Percentiles rank a stretch among this genome's conserved stretches.
Evolutionary conservation across 202 grass and related monocot genomes (phyloP).

Genomic region (Eragrostis tef): DNA sequence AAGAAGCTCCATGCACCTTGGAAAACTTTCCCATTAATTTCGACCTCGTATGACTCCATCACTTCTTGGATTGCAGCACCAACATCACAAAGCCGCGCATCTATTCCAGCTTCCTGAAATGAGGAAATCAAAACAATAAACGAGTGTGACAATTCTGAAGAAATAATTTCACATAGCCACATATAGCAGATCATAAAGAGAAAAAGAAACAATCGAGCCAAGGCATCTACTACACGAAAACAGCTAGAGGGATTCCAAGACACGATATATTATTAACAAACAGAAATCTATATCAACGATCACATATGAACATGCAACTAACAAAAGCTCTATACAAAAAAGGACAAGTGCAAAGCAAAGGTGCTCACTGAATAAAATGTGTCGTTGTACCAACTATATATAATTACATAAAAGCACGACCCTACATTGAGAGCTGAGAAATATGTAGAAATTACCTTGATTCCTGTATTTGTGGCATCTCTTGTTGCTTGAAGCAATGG

Average conservation of each 20-base stretch:
- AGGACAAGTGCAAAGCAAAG: constrained; percentile 1
- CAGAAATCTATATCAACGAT: constrained; percentile 9
- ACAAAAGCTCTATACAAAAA: constrained; percentile 4
- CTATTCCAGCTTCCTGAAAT: constrained; percentile 93
- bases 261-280: constrained; percentile 5
- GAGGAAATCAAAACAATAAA: constrained; percentile 18
- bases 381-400: background rate
- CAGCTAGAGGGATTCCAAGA: constrained; percentile 51
- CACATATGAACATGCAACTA: background rate
- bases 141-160: background rate
- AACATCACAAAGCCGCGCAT: constrained; percentile 91
- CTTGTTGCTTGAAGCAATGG: constrained; percentile 89
- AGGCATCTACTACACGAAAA: constrained; percentile 45
- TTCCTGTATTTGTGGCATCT: constrained; percentile 94
- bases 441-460: constrained; percentile 62
- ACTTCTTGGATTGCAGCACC: constrained; percentile 99
- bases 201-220: background rate
- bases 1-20: constrained; percentile 63
- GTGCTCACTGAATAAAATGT: background rate
- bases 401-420: background rate
- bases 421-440: background rate
- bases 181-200: constrained; percentile 11
- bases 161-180: background rate
- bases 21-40: constrained; percentile 96
- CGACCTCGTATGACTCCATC: constrained; percentile 98